Conservation (phyloP, 352 stramenopile species). For the Phytophthora hibernalis region DNA sequence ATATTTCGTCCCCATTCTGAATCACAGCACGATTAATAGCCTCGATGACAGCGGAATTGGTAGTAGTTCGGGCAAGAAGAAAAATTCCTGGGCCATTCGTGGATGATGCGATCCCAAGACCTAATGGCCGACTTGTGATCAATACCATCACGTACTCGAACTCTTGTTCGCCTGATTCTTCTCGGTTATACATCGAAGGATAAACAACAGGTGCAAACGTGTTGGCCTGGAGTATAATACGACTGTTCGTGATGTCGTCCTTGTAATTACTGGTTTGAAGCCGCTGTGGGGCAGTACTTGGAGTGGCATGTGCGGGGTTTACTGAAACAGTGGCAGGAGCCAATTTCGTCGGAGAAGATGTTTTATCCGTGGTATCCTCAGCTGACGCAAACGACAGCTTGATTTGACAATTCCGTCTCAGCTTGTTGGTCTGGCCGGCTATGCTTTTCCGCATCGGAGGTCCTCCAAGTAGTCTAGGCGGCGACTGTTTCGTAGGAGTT, state of each 20-base stretch:
- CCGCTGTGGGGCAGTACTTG: not conserved
- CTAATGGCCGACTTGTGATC: slow-evolving; percentile 59
- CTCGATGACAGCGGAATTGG: slow-evolving; percentile 49
- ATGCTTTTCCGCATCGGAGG: slow-evolving; percentile 12
- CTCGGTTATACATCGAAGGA: slow-evolving; percentile 25
- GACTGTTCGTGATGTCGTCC: slow-evolving; percentile 7
- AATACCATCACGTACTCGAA: slow-evolving; percentile 75
- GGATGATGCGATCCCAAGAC: slow-evolving; percentile 49
- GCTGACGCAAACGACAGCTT: slow-evolving; percentile 38
- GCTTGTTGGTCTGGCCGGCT: slow-evolving; percentile 16
- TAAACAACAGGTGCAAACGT: slow-evolving; percentile 48
- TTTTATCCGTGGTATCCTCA: slow-evolving; percentile 7
- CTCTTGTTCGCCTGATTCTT: slow-evolving; percentile 29
- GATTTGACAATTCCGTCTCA: slow-evolving; percentile 45
- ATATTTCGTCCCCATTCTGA: slow-evolving; percentile 66
- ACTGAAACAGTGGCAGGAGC: not conserved
- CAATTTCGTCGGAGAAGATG: not conserved
- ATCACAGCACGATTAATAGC: slow-evolving; percentile 64
- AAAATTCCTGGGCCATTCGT: slow-evolving; percentile 29
- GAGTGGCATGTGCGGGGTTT: not conserved
- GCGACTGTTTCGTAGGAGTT: slow-evolving; percentile 31
- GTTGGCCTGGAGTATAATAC: slow-evolving; percentile 33
- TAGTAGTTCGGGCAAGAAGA: slow-evolving; percentile 34
- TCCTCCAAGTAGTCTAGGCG: slow-evolving; percentile 25
- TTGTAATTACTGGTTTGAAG: slow-evolving; percentile 3